Conservation (phyloP, 208 protist species). For the Histomonas meleagridis region DNA sequence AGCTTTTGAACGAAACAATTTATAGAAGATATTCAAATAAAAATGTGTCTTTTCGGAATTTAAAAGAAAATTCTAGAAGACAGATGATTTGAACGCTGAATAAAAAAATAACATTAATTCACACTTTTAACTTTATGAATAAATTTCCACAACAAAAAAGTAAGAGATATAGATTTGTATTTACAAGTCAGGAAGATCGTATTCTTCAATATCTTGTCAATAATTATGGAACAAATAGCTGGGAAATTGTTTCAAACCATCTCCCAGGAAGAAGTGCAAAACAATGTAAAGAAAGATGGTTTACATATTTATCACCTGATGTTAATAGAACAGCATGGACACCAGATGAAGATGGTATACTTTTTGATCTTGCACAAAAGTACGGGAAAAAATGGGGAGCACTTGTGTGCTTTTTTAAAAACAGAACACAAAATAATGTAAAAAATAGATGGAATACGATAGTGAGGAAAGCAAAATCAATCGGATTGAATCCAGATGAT, state of each 20-base stretch:
- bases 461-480: no score
- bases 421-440: neutral
- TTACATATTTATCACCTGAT: neutral
- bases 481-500: no score
- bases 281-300: neutral
- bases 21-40: no score
- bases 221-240: neutral
- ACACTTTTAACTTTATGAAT: no score
- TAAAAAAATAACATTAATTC: no score
- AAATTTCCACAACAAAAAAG: no score
- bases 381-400: neutral
- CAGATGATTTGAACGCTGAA: no score
- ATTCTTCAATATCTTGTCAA: neutral
- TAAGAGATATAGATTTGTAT: no score
- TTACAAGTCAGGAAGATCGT: neutral
- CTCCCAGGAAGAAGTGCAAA: neutral
- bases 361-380: neutral
- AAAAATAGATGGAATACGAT: conserved; percentile 16
- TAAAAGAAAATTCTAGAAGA: no score
- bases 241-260: neutral
- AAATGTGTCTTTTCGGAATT: no score
- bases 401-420: neutral
- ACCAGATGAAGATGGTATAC: neutral
- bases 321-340: neutral
- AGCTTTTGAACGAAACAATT: no score